These are phyloP conservation scores for Apostasia shenzhenica DNA, from an alignment of 106 monocot genomes.

Conservation along the genomic window DNA sequence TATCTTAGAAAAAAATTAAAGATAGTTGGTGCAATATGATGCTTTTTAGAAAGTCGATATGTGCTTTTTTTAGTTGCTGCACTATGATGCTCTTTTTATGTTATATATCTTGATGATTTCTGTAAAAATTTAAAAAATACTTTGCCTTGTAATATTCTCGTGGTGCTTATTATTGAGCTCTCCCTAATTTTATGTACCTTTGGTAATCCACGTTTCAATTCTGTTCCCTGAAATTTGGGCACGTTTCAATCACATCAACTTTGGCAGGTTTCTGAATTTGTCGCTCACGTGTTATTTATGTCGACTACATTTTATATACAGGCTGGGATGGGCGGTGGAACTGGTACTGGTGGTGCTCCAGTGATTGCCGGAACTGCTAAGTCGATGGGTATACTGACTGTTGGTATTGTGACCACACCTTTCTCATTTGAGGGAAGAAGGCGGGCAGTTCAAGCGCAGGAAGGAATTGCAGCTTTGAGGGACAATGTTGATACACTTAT, in stretches of 20 bases:
- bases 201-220: background rate
- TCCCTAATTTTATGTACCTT: background rate
- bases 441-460: conserved; percentile 43
- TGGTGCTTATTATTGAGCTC: background rate
- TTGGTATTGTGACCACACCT: conserved; percentile 48
- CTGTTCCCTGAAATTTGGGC: background rate
- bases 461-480: conserved; percentile 42
- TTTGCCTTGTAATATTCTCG: background rate
- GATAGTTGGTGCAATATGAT: no score
- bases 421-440: conserved; percentile 45
- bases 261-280: background rate
- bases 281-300: background rate
- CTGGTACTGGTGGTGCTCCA: conserved; percentile 50
- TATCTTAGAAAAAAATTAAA: no score
- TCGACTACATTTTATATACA: conserved; percentile 5
- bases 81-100: no score
- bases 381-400: conserved; percentile 47
- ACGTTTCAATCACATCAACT: background rate
- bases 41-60: no score
- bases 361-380: conserved; percentile 40
- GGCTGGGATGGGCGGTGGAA: conserved; percentile 58
- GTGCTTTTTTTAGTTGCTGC: no score
- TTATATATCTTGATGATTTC: no score
- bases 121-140: no score
- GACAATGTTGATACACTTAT: conserved; percentile 41